Percentiles rank a stretch among this genome's conserved stretches.
phyloP scores from a whole-genome alignment of 768 basidiomycete genomes.

The Chiua virens region DNA sequence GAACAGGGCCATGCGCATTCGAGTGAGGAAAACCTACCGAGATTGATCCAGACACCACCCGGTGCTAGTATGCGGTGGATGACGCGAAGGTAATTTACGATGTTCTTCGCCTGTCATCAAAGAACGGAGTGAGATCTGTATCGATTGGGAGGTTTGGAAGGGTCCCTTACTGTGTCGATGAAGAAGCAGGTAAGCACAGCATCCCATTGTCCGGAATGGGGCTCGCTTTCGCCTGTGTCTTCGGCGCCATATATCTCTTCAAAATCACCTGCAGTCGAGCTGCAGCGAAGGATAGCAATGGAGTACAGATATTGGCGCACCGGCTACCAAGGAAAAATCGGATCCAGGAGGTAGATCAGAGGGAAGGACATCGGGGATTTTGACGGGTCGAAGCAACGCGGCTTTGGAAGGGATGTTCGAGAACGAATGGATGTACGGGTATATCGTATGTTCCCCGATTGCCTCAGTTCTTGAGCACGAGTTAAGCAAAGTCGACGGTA shows the following conservation, averaged over 20 bases:
- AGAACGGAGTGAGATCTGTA: not conserved
- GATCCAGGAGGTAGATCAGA: conserved; percentile 62
- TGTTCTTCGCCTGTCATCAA: conserved; percentile 78
- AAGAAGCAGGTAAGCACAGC: conserved; percentile 95
- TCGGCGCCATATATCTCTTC: conserved; percentile 81
- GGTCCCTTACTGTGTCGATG: conserved; percentile 77
- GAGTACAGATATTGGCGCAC: conserved; percentile 36
- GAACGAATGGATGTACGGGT: conserved; percentile 91
- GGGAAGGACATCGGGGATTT: conserved; percentile 84
- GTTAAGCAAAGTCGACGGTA: not conserved
- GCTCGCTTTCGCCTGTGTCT: conserved; percentile 52
- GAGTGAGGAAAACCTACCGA: conserved; percentile 48
- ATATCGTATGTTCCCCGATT: conserved; percentile 70
- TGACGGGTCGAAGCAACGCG: conserved; percentile 64
- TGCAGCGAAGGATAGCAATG: not conserved
- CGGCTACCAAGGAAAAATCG: conserved; percentile 85
- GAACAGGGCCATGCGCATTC: not conserved
- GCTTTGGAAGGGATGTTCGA: conserved; percentile 68
- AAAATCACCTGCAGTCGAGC: conserved; percentile 66
- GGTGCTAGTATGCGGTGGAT: conserved; percentile 81
- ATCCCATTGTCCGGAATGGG: conserved; percentile 81
- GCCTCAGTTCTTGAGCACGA: conserved; percentile 52
- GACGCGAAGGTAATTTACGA: conserved; percentile 86
- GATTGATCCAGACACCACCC: conserved; percentile 91
- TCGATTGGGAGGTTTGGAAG: not conserved